Base-by-base conservation (phyloP, 306 rosid species). In the Rosa rugosa region DNA sequence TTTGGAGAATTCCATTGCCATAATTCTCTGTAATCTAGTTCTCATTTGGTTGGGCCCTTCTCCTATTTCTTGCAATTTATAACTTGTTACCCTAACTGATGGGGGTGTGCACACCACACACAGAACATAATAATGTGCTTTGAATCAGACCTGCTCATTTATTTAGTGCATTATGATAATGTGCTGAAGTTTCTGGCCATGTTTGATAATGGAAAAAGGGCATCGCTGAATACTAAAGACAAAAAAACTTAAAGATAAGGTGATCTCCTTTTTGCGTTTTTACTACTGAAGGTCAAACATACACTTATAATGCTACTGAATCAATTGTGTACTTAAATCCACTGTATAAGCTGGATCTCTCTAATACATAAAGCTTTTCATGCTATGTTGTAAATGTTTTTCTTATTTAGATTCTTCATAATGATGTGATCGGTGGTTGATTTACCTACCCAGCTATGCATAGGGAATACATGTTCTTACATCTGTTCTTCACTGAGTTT, bases 401-500 rank as follows among this genome's bases (percentile, higher is more conserved):
- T 54, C 25, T 20, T 20, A 54, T 6, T 6, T 20, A 7, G 62
- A 54, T 54, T 0, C 11, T 20, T 20, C 27, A 53, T 53, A 53
- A 18, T 53, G 38, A 18, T 42, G 11, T 77, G 51, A 65, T 36
- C 7, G 5, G 31, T 66, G 67, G 11, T 13, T n/a, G 5, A 31
- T 13, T 0, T 34, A 60, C 45, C 57, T 77, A 22, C 18, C 50
- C 44, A 27, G 1, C 36, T 27, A 18, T 69, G 76, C 69, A 44
- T 41, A 36, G 25, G 38, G 42, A 57, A 36, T 44, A 18, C 63
- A 9, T 31, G 14, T 9, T 47, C 79, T 38, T 20, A 54, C 46
- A 23, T 74, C 69, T 79, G 59, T 53, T 8, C 11, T 20, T 34
- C 23, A 38, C n/a, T 71, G 59, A 62, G 50, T 80, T 91, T 83